A percentile compares a stretch with the other conserved stretches of the same genome.
These are phyloP conservation scores for Solanum paucissectum DNA, from an alignment of 257 asterid species.

Conservation along the genomic window DNA sequence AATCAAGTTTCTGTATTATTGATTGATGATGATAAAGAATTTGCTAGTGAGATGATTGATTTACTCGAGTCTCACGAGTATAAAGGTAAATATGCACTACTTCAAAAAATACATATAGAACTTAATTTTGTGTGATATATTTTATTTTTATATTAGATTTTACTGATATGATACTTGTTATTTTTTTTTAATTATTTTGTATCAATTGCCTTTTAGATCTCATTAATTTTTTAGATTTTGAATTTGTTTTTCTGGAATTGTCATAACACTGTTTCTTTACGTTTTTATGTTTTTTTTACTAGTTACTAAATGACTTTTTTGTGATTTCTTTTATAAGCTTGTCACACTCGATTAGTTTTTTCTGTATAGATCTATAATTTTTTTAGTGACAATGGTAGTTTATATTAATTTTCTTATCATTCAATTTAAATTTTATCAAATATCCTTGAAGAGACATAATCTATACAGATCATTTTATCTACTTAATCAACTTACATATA, in stretches of 20 bases:
- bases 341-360: neutral
- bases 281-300: neutral
- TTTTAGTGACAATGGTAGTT: neutral
- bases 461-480: neutral
- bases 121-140: neutral
- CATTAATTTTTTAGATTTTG: neutral
- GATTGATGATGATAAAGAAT: neutral
- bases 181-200: neutral
- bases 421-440: neutral
- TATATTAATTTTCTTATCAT: neutral
- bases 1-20: neutral
- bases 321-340: neutral
- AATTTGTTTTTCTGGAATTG: neutral
- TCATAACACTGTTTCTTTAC: neutral
- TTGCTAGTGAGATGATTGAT: neutral
- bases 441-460: neutral
- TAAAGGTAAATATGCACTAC: neutral
- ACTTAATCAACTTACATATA: neutral
- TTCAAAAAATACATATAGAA: neutral
- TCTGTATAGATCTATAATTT: neutral
- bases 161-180: neutral
- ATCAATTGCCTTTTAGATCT: neutral
- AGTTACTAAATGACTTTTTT: neutral
- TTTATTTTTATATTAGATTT: neutral
- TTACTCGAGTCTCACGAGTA: neutral